Percentiles rank a stretch among this genome's conserved stretches.
Evolutionary conservation across 805 yeast species (phyloP).

Genomic region (Starmerella khaoyaiensis): DNA sequence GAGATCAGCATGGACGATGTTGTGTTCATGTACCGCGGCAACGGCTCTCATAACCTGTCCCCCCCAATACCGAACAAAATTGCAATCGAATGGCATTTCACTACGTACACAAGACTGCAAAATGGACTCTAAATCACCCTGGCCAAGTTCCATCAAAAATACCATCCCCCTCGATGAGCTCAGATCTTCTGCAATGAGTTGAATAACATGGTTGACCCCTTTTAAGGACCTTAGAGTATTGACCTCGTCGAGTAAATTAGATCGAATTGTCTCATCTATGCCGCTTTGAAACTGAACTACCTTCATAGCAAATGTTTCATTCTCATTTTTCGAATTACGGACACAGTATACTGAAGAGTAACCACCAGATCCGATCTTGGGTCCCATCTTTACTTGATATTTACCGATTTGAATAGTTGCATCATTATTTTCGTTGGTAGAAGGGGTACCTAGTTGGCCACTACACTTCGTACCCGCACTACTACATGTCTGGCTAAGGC

Average conservation of each 20-base stretch:
- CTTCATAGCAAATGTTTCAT: conserved; percentile 13
- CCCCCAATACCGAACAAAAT: conserved; percentile 76
- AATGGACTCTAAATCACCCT: conserved; percentile 75
- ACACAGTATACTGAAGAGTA: conserved; percentile 14
- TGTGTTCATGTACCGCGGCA: conserved; percentile 74
- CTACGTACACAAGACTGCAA: conserved; percentile 41
- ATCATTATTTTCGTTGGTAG: neutral
- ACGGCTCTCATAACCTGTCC: conserved; percentile 76
- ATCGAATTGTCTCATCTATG: conserved; percentile 1
- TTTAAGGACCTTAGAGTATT: conserved; percentile 51
- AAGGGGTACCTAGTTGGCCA: too few relatives aligned
- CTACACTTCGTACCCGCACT: too few relatives aligned
- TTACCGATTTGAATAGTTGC: conserved; percentile 2
- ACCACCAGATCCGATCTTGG: conserved; percentile 15
- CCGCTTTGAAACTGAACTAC: conserved; percentile 2
- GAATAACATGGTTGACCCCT: conserved; percentile 59
- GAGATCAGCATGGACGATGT: conserved; percentile 83
- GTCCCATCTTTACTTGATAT: conserved; percentile 2
- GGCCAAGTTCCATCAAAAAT: conserved; percentile 91
- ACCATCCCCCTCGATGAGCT: conserved; percentile 39
- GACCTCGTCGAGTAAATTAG: conserved; percentile 54
- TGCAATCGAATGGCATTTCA: conserved; percentile 41
- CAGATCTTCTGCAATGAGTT: conserved; percentile 60
- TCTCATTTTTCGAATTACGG: neutral
- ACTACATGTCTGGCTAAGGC: too few relatives aligned